Percentiles rank a stretch among this genome's conserved stretches.
phyloP scores from a whole-genome alignment of 768 basidiomycete species.

The Cyclocybe cylindracea region DNA sequence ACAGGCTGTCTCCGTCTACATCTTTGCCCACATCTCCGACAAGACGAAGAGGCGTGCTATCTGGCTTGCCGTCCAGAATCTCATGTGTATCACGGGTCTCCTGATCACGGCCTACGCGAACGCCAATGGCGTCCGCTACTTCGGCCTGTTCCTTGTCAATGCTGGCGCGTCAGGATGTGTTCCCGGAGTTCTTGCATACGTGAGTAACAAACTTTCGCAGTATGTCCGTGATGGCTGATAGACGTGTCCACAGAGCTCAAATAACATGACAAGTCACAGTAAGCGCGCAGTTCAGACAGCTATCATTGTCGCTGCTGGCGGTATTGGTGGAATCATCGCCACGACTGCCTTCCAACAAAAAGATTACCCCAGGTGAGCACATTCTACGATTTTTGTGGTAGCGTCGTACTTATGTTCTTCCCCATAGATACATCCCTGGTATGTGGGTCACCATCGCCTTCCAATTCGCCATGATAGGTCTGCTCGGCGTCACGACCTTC shows the following conservation, averaged over 20 bases:
- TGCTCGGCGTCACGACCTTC: conserved; percentile 26
- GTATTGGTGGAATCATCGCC: conserved; percentile 40
- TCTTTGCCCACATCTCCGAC: conserved; percentile 37
- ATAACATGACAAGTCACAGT: conserved; percentile 35
- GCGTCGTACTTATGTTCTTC: not conserved
- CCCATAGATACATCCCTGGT: conserved; percentile 29
- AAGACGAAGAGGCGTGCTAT: conserved; percentile 30
- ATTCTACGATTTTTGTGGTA: not conserved
- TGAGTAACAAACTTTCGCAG: conserved; percentile 14
- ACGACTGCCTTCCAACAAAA: conserved; percentile 36
- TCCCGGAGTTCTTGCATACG: conserved; percentile 37
- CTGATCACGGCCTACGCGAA: conserved; percentile 28
- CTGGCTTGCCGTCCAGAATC: conserved; percentile 30
- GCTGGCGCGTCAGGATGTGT: conserved; percentile 35
- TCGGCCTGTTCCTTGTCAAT: conserved; percentile 35
- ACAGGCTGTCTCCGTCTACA: conserved; percentile 33
- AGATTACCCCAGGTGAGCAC: conserved; percentile 31
- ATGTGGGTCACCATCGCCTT: conserved; percentile 37
- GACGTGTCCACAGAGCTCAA: conserved; percentile 26
- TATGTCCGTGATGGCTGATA: not conserved
- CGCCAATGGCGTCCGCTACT: conserved; percentile 28
- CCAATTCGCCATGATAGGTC: conserved; percentile 32
- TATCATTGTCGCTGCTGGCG: conserved; percentile 34
- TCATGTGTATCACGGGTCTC: conserved; percentile 32
- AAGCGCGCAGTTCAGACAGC: conserved; percentile 40